phyloP scores from a whole-genome alignment of 1,284 basidiomycete species.

The Pseudozyma tsukubaensis region DNA sequence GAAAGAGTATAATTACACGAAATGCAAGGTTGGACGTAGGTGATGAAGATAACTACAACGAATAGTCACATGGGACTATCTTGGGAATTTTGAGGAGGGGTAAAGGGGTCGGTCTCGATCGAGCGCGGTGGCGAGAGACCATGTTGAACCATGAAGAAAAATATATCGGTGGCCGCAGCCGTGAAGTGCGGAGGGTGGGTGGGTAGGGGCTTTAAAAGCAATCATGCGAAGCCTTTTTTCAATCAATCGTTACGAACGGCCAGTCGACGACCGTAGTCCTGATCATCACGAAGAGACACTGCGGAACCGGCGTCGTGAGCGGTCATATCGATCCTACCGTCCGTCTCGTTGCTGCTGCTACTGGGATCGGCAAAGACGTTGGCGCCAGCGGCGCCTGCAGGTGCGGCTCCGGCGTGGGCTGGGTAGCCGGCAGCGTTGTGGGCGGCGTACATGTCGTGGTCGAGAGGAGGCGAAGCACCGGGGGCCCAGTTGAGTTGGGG shows the following conservation, averaged over 20 bases:
- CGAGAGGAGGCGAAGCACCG: constrained; percentile 43
- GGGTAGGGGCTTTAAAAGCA: too few relatives aligned
- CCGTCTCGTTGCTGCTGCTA: constrained; percentile 51
- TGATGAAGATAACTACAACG: too few relatives aligned
- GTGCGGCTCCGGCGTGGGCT: constrained; percentile 2
- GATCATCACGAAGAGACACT: constrained; percentile 51
- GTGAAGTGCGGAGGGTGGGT: too few relatives aligned
- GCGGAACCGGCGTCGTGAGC: constrained; percentile 42
- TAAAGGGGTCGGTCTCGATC: too few relatives aligned
- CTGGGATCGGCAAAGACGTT: constrained; percentile 58
- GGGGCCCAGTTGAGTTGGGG: constrained; percentile 51
- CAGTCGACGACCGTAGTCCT: constrained; percentile 56
- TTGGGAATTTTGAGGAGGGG: too few relatives aligned
- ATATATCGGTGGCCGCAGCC: too few relatives aligned
- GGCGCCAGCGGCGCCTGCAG: constrained; percentile 3
- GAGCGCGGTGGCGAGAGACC: too few relatives aligned
- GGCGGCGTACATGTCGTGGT: constrained; percentile 35
- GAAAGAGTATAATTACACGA: too few relatives aligned
- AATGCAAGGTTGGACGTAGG: too few relatives aligned
- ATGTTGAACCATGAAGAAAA: too few relatives aligned
- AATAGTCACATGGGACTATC: too few relatives aligned
- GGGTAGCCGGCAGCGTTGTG: constrained; percentile 5
- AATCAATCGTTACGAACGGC: constrained; percentile 43
- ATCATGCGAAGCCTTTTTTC: too few relatives aligned
- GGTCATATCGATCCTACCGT: constrained; percentile 50